phyloP scores from a whole-genome alignment of 257 asterid genomes.

The Scutellaria barbata region DNA sequence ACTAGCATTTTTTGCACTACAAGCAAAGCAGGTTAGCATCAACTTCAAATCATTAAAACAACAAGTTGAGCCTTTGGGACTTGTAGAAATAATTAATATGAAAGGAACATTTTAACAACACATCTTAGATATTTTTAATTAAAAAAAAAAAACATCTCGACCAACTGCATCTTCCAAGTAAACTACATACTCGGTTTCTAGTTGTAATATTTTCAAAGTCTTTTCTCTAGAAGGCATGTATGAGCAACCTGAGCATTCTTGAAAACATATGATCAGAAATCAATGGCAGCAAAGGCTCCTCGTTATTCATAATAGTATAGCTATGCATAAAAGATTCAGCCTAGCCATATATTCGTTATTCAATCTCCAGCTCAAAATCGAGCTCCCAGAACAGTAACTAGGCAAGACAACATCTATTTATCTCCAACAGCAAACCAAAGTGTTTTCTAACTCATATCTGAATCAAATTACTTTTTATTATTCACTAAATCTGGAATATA shows the following conservation, averaged over 20 bases:
- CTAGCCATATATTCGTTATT: background rate
- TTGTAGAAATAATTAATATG: slow-evolving; percentile 24
- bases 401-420: background rate
- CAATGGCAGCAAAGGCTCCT: background rate
- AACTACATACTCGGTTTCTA: slow-evolving; percentile 1
- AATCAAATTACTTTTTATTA: background rate
- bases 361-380: slow-evolving; percentile 17
- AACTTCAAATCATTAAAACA: slow-evolving; percentile 26
- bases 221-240: slow-evolving; percentile 1
- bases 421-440: background rate
- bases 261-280: background rate
- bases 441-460: slow-evolving; percentile 10
- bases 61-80: slow-evolving; percentile 19
- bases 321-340: too few species aligned
- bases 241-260: slow-evolving; percentile 5
- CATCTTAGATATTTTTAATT: slow-evolving; percentile 7
- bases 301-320: background rate
- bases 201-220: background rate
- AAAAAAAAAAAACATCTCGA: background rate
- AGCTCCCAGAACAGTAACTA: background rate
- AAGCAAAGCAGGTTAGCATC: slow-evolving; percentile 35
- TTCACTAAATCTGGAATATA: background rate
- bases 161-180: slow-evolving; percentile 19
- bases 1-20: slow-evolving; percentile 30
- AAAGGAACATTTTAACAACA: slow-evolving; percentile 23